Evolutionary conservation across 2,329 filamentous ascomycete genomes (phyloP).

Genomic region (Penicillium sclerotiorum): DNA sequence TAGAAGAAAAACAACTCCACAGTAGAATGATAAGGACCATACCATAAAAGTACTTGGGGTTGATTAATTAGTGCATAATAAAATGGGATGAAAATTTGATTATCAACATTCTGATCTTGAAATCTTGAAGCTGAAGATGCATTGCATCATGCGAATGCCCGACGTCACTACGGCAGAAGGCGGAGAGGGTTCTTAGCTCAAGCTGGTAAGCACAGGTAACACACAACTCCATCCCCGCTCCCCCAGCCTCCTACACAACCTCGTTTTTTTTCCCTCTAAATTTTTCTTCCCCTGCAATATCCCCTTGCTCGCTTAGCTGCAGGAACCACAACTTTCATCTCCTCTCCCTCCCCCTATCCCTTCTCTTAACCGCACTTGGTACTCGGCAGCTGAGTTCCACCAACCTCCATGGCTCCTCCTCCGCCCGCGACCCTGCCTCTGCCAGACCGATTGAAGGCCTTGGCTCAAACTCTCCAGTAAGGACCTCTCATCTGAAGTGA

Average conservation of each 20-base stretch:
- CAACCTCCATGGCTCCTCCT: slow-evolving; percentile 68
- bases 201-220: slow-evolving; percentile 16
- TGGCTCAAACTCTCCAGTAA: slow-evolving; percentile 88
- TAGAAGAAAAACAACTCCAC: no score
- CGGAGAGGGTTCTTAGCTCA: not conserved
- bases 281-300: not conserved
- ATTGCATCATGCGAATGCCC: not conserved
- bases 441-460: slow-evolving; percentile 70
- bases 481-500: slow-evolving; percentile 52
- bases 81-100: no score
- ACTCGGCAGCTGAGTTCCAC: slow-evolving; percentile 8
- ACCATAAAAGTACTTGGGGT: no score
- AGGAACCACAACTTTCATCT: slow-evolving; percentile 1
- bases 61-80: no score
- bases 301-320: slow-evolving; percentile 1
- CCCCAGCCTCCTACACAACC: slow-evolving; percentile 20
- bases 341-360: slow-evolving; percentile 9
- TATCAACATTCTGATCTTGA: no score
- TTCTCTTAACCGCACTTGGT: slow-evolving; percentile 9
- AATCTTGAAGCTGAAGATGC: no score
- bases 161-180: not conserved
- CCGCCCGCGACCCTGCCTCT: slow-evolving; percentile 70
- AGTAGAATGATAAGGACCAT: no score
- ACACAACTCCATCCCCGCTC: slow-evolving; percentile 22
- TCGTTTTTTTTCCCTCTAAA: slow-evolving; percentile 5